phyloP scores from a whole-genome alignment of 2,329 filamentous ascomycete species.

The Mariannaea sp. region DNA sequence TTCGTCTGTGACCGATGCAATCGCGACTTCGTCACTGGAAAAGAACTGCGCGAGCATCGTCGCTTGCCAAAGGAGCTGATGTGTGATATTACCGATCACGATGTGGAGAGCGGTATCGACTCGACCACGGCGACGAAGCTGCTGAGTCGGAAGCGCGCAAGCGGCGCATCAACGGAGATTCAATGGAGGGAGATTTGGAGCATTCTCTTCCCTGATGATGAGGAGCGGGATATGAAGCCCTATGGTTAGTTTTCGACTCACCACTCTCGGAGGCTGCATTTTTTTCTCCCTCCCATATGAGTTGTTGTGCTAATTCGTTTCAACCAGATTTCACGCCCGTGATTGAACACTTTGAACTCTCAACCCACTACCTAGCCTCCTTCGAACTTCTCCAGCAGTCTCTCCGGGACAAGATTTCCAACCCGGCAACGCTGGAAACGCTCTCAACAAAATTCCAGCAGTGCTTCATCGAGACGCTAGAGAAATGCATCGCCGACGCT shows the following conservation, averaged over 20 bases:
- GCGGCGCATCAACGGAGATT: slow-evolving; percentile 44
- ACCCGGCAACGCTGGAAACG: slow-evolving; percentile 45
- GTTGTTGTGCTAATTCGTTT: slow-evolving; percentile 1
- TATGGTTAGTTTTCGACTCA: slow-evolving; percentile 32
- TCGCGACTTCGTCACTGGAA: slow-evolving; percentile 45
- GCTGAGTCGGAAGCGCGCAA: slow-evolving; percentile 46
- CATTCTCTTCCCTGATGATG: slow-evolving; percentile 49
- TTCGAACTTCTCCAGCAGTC: slow-evolving; percentile 42
- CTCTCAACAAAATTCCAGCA: slow-evolving; percentile 47
- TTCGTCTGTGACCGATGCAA: slow-evolving; percentile 49
- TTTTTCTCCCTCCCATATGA: too few species aligned
- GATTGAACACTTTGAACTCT: slow-evolving; percentile 49
- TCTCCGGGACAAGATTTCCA: slow-evolving; percentile 46
- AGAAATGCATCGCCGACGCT: slow-evolving; percentile 43
- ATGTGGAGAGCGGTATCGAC: slow-evolving; percentile 48
- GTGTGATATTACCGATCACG: slow-evolving; percentile 48
- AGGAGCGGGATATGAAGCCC: slow-evolving; percentile 40
- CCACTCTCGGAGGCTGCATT: too few species aligned
- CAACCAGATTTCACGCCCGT: slow-evolving; percentile 49
- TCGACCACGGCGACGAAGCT: slow-evolving; percentile 48
- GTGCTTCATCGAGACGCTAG: slow-evolving; percentile 47
- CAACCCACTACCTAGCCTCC: slow-evolving; percentile 40
- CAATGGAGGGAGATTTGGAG: slow-evolving; percentile 51
- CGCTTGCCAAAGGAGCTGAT: slow-evolving; percentile 48
- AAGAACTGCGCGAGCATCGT: slow-evolving; percentile 47